These are phyloP conservation scores for Plasmodium sp. DNA, from an alignment of 169 alveolate species.

Conservation along the genomic window DNA sequence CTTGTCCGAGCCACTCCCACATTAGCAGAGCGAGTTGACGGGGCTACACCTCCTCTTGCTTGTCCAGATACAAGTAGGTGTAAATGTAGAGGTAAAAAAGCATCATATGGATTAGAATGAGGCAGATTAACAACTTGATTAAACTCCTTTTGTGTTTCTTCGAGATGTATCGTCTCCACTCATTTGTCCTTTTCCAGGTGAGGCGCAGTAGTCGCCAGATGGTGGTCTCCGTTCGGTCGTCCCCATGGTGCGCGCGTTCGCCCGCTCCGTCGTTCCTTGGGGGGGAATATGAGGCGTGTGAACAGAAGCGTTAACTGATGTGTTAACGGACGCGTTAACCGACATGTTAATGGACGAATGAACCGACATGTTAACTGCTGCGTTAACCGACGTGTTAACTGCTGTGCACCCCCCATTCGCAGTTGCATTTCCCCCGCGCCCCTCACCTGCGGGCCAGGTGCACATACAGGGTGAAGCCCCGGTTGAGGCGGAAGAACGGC, in stretches of 20 bases:
- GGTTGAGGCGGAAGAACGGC: slow-evolving; percentile 25
- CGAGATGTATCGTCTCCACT: slow-evolving; percentile 19
- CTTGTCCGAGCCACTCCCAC: neutral
- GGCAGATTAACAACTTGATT: slow-evolving; percentile 41
- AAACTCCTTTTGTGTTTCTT: slow-evolving; percentile 17
- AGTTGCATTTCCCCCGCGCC: neutral
- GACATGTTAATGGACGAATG: neutral
- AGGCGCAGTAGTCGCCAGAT: neutral
- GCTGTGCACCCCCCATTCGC: neutral
- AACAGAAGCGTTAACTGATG: neutral
- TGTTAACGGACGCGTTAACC: neutral
- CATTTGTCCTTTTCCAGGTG: neutral
- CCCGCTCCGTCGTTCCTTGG: neutral
- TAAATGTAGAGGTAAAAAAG: slow-evolving; percentile 34
- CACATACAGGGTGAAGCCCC: slow-evolving; percentile 43
- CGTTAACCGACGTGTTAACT: neutral
- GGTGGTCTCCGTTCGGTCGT: neutral
- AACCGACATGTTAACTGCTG: neutral
- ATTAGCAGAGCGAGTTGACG: neutral
- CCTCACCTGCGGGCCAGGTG: slow-evolving; percentile 20
- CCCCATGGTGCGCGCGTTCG: neutral
- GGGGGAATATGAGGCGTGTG: neutral
- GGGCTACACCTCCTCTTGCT: neutral
- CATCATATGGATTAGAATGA: slow-evolving; percentile 34
- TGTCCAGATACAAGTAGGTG: slow-evolving; percentile 33